Evolutionary conservation across 345 rosid genomes (phyloP).

Genomic region (Punica granatum): DNA sequence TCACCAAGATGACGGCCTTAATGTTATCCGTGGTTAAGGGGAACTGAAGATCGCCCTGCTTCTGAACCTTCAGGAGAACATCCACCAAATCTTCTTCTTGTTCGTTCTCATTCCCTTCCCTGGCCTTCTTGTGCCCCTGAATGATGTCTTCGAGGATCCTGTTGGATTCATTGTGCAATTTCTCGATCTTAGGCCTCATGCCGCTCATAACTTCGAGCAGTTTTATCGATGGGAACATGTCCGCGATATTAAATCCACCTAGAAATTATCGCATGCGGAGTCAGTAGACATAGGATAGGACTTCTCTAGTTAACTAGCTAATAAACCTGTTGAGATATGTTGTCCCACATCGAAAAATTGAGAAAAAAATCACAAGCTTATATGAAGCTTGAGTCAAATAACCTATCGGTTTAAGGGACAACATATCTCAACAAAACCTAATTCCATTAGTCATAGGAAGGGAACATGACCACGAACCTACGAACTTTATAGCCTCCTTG

Average conservation of each 20-base stretch:
- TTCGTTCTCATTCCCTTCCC: neutral
- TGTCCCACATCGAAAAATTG: too few relatives aligned
- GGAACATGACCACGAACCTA: too few relatives aligned
- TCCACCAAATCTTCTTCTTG: slow-evolving; percentile 16
- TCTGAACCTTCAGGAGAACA: slow-evolving; percentile 10
- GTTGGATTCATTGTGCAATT: slow-evolving; percentile 6
- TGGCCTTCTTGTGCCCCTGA: slow-evolving; percentile 8
- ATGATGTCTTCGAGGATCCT: slow-evolving; percentile 13
- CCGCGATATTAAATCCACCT: slow-evolving; percentile 6
- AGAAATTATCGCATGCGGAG: too few relatives aligned
- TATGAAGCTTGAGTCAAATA: too few relatives aligned
- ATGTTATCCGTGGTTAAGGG: slow-evolving; percentile 14
- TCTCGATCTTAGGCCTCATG: slow-evolving; percentile 4
- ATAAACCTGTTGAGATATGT: too few relatives aligned
- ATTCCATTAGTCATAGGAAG: too few relatives aligned
- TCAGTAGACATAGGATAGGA: too few relatives aligned
- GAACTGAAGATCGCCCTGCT: slow-evolving; percentile 5
- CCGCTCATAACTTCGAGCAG: slow-evolving; percentile 16
- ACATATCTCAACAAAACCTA: too few relatives aligned
- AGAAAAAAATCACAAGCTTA: too few relatives aligned
- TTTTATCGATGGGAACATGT: slow-evolving; percentile 15
- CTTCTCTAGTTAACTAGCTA: too few relatives aligned
- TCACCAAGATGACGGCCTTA: slow-evolving; percentile 27
- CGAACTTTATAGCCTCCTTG: neutral
- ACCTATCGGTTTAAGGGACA: too few relatives aligned